These are phyloP conservation scores for Grifola frondosa DNA, from an alignment of 1,284 basidiomycete genomes.

Conservation along the genomic window DNA sequence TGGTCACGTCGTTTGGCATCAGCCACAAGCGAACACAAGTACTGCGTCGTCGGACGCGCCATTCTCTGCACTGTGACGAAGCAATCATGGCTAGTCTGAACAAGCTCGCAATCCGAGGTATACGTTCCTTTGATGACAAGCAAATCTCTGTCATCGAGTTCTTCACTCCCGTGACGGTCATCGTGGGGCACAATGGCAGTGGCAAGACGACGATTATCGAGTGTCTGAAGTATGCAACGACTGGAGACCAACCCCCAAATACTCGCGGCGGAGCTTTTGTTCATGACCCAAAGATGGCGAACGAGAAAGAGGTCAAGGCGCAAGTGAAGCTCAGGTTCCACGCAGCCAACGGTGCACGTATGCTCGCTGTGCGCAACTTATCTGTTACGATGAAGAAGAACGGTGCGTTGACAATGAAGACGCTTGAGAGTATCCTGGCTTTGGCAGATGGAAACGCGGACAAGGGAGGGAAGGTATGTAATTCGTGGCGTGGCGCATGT, in stretches of 20 bases:
- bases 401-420: constrained; percentile 91
- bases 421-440: constrained; percentile 89
- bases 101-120: constrained; percentile 86
- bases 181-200: constrained; percentile 97
- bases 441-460: constrained; percentile 67
- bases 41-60: neutral
- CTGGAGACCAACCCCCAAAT: constrained; percentile 96
- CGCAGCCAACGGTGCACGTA: constrained; percentile 83
- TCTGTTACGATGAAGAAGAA: constrained; percentile 94
- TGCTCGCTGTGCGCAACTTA: constrained; percentile 93
- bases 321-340: constrained; percentile 94
- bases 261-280: constrained; percentile 97
- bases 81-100: constrained; percentile 77
- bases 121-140: constrained; percentile 94
- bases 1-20: constrained; percentile 1
- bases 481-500: neutral
- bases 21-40: neutral
- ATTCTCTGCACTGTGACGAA: neutral
- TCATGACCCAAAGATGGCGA: constrained; percentile 98
- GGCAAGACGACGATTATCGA: constrained; percentile 99
- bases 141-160: constrained; percentile 95
- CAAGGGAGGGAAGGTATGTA: constrained; percentile 72
- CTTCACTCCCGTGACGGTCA: constrained; percentile 96
- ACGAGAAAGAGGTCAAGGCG: constrained; percentile 97
- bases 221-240: constrained; percentile 98